Conservation (phyloP, 1,284 basidiomycete species). For the Microbotryomycetes sp. region DNA sequence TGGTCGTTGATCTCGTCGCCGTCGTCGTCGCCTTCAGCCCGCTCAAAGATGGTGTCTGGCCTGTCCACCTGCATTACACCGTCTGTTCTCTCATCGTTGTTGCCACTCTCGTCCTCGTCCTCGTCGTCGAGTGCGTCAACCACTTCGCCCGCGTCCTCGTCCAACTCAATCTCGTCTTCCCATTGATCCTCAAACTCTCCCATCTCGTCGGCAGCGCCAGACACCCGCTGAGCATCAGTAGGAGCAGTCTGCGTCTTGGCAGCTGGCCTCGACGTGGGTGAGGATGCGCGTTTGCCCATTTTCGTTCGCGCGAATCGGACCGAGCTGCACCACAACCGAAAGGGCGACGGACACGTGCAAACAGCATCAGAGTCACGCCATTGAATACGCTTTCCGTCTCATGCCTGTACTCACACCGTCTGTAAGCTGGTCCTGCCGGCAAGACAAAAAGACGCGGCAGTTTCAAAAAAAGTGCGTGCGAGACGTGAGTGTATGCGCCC, state of each 20-base stretch:
- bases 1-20: slow-evolving; percentile 40
- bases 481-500: too few relatives aligned
- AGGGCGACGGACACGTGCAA: neutral
- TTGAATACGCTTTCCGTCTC: too few relatives aligned
- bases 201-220: slow-evolving; percentile 42
- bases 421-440: too few relatives aligned
- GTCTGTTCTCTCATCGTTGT: slow-evolving; percentile 26
- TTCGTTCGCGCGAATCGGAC: neutral
- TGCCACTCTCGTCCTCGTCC: slow-evolving; percentile 39
- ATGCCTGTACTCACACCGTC: too few relatives aligned
- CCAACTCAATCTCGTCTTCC: slow-evolving; percentile 48
- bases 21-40: slow-evolving; percentile 42
- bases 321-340: neutral
- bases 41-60: slow-evolving; percentile 42
- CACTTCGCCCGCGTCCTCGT: slow-evolving; percentile 37
- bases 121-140: slow-evolving; percentile 31
- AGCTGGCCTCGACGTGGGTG: slow-evolving; percentile 15
- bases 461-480: too few relatives aligned
- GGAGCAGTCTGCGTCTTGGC: slow-evolving; percentile 19
- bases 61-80: slow-evolving; percentile 36
- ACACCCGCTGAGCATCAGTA: slow-evolving; percentile 6
- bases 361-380: too few relatives aligned
- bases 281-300: slow-evolving; percentile 31
- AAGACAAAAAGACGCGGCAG: too few relatives aligned
- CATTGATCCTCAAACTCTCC: slow-evolving; percentile 53